These are phyloP conservation scores for Suillus clintonianus DNA, from an alignment of 768 basidiomycete genomes.

Conservation along the genomic window DNA sequence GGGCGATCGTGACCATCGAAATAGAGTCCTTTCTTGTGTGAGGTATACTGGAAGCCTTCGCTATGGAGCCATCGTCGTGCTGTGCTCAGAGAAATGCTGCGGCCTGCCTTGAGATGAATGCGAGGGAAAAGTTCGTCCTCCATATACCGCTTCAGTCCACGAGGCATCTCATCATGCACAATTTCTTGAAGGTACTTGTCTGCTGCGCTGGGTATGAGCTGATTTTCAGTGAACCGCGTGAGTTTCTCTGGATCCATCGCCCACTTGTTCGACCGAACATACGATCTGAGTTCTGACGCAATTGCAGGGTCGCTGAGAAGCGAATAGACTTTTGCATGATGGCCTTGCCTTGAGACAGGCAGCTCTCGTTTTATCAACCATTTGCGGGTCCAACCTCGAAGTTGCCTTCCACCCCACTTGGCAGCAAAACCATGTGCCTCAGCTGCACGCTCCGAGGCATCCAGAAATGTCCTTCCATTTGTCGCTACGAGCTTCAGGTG, in stretches of 20 bases:
- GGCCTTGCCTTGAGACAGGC: no score
- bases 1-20: slow-evolving; percentile 40
- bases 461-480: background rate
- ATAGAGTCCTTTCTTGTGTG: slow-evolving; percentile 35
- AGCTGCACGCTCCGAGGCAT: slow-evolving; percentile 25
- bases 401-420: slow-evolving; percentile 29
- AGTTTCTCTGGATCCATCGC: slow-evolving; percentile 36
- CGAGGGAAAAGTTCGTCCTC: background rate
- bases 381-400: slow-evolving; percentile 24
- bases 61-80: background rate
- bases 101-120: background rate
- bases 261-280: slow-evolving; percentile 32
- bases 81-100: slow-evolving; percentile 1
- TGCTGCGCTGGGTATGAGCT: slow-evolving; percentile 25
- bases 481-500: slow-evolving; percentile 20
- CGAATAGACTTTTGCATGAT: slow-evolving; percentile 4
- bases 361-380: no score
- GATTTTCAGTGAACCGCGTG: no score
- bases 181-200: slow-evolving; percentile 1
- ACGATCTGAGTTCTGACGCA: background rate
- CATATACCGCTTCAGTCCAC: background rate
- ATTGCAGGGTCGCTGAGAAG: slow-evolving; percentile 6
- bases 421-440: slow-evolving; percentile 31
- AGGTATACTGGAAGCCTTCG: slow-evolving; percentile 28
- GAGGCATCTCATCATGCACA: background rate